Conservation (phyloP, 306 rosid genomes). For the Cucurbita ficifolia region DNA sequence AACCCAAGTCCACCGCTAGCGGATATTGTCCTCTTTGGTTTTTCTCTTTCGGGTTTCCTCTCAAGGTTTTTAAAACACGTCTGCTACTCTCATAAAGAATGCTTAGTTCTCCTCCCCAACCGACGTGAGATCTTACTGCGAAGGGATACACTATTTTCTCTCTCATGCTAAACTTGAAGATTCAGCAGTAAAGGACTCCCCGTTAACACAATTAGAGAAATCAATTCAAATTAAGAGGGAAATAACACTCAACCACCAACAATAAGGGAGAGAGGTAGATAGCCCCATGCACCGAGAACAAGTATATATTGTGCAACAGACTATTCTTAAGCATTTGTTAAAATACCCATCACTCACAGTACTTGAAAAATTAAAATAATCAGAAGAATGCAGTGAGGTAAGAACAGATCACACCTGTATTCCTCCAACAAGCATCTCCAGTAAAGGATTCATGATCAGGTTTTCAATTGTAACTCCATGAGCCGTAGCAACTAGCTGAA, state of each 20-base stretch:
- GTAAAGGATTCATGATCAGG: constrained; percentile 74
- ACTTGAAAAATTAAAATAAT: not conserved
- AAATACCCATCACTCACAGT: not conserved
- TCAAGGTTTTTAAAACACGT: too few species aligned
- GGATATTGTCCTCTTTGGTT: too few species aligned
- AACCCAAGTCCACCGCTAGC: too few species aligned
- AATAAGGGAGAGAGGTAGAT: not conserved
- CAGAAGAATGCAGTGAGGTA: not conserved
- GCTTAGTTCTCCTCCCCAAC: too few species aligned
- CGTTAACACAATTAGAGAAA: not conserved
- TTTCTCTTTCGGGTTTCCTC: too few species aligned
- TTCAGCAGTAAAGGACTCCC: not conserved
- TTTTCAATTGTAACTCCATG: constrained; percentile 95
- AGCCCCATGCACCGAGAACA: not conserved
- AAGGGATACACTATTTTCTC: not conserved
- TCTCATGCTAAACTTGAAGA: not conserved
- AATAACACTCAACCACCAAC: not conserved
- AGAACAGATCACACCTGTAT: constrained; percentile 67
- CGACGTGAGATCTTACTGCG: too few species aligned
- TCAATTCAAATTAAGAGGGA: not conserved
- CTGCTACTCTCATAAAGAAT: too few species aligned
- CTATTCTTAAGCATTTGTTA: not conserved
- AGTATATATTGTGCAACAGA: not conserved
- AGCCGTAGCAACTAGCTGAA: constrained; percentile 96
- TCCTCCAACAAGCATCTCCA: constrained; percentile 98